These are phyloP conservation scores for Porogramme epimiltina DNA, from an alignment of 1,284 basidiomycete genomes.

Conservation along the genomic window DNA sequence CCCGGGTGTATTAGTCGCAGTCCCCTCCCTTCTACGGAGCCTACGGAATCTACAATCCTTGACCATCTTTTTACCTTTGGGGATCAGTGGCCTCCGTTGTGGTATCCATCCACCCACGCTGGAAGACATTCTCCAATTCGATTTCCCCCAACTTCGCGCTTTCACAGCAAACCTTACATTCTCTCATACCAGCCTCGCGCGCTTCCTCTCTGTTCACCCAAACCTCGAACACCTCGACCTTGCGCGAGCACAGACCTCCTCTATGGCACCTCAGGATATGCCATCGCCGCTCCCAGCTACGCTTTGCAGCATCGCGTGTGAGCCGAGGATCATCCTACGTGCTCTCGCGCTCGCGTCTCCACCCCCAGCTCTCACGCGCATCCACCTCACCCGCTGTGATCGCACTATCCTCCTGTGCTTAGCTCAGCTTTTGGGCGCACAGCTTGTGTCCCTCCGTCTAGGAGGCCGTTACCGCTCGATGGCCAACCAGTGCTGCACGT, in stretches of 20 bases:
- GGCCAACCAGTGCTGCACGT: not conserved
- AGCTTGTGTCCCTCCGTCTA: conserved; percentile 6
- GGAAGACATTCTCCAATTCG: too few relatives aligned
- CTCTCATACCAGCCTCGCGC: too few relatives aligned
- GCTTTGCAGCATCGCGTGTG: not conserved
- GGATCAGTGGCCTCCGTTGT: too few relatives aligned
- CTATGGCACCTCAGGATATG: too few relatives aligned
- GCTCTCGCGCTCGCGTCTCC: not conserved
- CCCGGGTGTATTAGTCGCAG: not conserved
- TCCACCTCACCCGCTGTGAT: not conserved
- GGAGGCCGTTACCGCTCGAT: not conserved
- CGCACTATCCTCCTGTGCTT: not conserved
- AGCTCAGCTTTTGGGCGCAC: not conserved
- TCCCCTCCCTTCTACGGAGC: not conserved
- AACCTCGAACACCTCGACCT: conserved; percentile 1
- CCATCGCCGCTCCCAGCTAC: not conserved
- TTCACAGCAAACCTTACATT: not conserved
- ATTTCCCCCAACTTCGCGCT: not conserved
- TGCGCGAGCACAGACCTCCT: not conserved
- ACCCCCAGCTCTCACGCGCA: conserved; percentile 1
- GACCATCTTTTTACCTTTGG: too few relatives aligned
- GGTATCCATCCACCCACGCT: too few relatives aligned
- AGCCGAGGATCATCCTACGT: not conserved
- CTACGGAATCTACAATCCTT: not conserved
- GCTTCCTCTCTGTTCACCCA: not conserved